Evolutionary conservation across 306 rosid species (phyloP).

Genomic region (Malus asiatica): DNA sequence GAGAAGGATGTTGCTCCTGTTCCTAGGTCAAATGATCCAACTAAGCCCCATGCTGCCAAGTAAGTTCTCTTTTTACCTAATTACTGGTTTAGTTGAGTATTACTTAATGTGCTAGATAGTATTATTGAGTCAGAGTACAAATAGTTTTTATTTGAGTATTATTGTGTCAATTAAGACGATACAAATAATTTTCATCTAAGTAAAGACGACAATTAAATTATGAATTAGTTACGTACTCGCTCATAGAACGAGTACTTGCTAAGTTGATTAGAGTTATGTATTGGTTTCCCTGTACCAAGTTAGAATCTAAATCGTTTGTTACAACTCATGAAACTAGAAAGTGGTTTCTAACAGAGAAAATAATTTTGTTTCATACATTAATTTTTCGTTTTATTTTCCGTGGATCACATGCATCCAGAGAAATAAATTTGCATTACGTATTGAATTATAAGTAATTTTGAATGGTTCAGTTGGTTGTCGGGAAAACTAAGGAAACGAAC

Average conservation of each 20-base stretch:
- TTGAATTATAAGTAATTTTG: constrained; percentile 7
- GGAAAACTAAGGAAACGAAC: constrained; percentile 53
- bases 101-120: background rate
- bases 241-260: too few species aligned
- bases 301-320: background rate
- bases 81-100: background rate
- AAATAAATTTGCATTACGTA: background rate
- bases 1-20: constrained; percentile 9
- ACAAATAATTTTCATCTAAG: background rate
- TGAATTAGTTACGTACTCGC: too few species aligned
- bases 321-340: background rate
- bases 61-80: background rate
- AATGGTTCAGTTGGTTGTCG: constrained; percentile 53
- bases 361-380: background rate
- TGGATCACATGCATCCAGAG: background rate
- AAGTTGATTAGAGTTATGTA: background rate
- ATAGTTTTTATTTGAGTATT: background rate
- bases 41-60: constrained; percentile 59
- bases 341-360: background rate
- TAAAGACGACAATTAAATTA: background rate
- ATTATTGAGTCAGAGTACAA: too few species aligned
- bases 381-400: background rate
- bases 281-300: background rate
- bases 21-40: constrained; percentile 27
- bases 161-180: background rate